Evolutionary conservation across 2,329 filamentous ascomycete genomes (phyloP), one percentile per base, ranked within the genome.

Genomic region (Fusarium sp.): DNA sequence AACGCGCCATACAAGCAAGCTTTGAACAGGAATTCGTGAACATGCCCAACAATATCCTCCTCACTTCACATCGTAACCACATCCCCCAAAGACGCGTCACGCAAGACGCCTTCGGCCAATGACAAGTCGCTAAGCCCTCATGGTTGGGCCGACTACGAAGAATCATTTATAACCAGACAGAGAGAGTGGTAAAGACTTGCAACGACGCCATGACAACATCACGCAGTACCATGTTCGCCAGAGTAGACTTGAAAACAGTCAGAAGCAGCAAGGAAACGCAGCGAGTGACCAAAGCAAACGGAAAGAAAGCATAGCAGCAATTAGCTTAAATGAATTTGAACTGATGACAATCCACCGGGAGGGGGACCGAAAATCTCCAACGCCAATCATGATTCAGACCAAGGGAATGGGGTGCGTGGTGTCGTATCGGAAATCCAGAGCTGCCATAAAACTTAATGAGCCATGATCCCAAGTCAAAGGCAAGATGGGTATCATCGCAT

Each of bases 301-400:
- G 60, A 67, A 64, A 74, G 60, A 67, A 64, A 74, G 71, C 59
- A 60, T 77, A 75, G 69, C 75, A 73, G 70, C 73, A 78, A 72
- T 71, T 74, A 77, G 75, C 76, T 76, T 77, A 75, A 79, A 78
- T 80, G 75, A 80, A 80, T 80, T 80, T 79, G 78, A 81, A 79
- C 80, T 81, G 78, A 80, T 80, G 78, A 80, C 80, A 79, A 80
- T 79, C 79, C 79, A 80, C 80, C 81, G 62, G 68, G 64, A 66
- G 72, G 76, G 64, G 69, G 72, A 76, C 79, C 80, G 77, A 81
- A 78, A 71, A 81, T 83, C 82, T 83, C 80, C 81, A 83, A 83
- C 82, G 82, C 82, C 82, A 81, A 80, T 82, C 81, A 80, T 83
- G 78, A 83, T 80, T 80, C 75, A 80, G 78, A 81, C 79, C 79